Conservation (phyloP, 1,284 basidiomycete genomes). For the Ustilago shanxiensis region DNA sequence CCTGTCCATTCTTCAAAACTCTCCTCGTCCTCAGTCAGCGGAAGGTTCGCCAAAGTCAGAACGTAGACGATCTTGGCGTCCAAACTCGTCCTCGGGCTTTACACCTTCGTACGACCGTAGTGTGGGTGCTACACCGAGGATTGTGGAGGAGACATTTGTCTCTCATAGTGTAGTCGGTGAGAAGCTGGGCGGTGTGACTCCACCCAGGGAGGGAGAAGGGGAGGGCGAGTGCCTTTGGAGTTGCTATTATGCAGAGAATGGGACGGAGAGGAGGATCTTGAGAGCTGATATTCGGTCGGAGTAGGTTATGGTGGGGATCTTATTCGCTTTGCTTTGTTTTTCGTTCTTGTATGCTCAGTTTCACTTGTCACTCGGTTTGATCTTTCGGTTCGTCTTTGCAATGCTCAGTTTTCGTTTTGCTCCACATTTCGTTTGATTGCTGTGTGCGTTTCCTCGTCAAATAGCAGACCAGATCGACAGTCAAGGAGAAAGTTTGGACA, state of each 20-base stretch:
- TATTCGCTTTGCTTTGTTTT: background rate
- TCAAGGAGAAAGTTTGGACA: no score
- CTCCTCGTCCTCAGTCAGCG: slow-evolving; percentile 1
- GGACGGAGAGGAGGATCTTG: slow-evolving; percentile 2
- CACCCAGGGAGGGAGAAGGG: background rate
- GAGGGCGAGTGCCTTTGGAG: slow-evolving; percentile 28
- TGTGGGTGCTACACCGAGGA: slow-evolving; percentile 32
- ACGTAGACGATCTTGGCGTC: slow-evolving; percentile 34
- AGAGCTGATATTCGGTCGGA: background rate
- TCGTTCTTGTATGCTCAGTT: no score
- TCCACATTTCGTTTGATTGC: no score
- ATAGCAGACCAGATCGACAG: no score
- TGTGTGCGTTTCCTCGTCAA: no score
- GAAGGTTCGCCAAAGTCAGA: slow-evolving; percentile 8
- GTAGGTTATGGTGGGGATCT: no score
- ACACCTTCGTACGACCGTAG: background rate
- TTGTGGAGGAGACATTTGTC: slow-evolving; percentile 29
- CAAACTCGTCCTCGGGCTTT: slow-evolving; percentile 8
- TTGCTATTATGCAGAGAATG: slow-evolving; percentile 45
- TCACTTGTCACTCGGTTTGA: no score
- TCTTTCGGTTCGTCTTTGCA: no score
- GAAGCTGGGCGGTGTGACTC: background rate
- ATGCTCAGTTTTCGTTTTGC: no score
- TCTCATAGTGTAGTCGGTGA: background rate
- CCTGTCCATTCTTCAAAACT: slow-evolving; percentile 26